Base-by-base conservation (phyloP, 2,329 filamentous ascomycete genomes). In the Hymenoscyphus repandus region DNA sequence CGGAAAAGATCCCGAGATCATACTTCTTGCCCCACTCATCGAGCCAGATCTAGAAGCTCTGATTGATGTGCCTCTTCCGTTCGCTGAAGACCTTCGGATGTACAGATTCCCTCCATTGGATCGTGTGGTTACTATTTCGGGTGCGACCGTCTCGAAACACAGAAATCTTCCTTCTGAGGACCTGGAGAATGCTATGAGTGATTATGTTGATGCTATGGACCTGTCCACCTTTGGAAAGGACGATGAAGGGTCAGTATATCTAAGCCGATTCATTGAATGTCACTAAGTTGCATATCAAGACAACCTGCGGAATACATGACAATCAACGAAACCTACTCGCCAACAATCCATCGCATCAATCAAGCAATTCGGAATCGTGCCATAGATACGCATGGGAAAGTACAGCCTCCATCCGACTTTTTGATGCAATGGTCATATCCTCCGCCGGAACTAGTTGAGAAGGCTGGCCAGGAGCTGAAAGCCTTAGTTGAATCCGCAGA, bases 121-220 rank as follows among this genome's bases (percentile, higher is more conserved):
- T 65, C 86, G 82, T 55, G 86, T 97, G 27, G 72, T 96, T 53
- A 96, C 91, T 0, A 78, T 95, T n/a, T 90, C 84, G 10, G 92
- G 92, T 1, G 87, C 88, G 57, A 78, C 80, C 7, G 73, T 96
- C 44, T 88, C 80, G 10, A 83, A 92, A 60, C 91, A 99, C 58
- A 85, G 89, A 33, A 84, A 95, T 53, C 74, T 99, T 1, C 93
- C 93, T 0, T 84, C 74, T 9, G 77, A 87, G 2, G 81, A 88
- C 31, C 75, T 99, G 20, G 77, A 81, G 48, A 72, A 85, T 44
- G 86, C 90, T 1, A 97, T 99, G 91, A 86, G 84, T 66, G 82
- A 89, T 56, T 97, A 92, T 60, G 90, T 99, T 6, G 90, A 97
- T 66, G 82, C 81, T 6, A 96, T 99, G 92, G 91, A 96, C 62